A percentile compares a stretch with the other conserved stretches of the same genome.
phyloP scores from a whole-genome alignment of 306 rosid genomes.

The Trifolium repens region DNA sequence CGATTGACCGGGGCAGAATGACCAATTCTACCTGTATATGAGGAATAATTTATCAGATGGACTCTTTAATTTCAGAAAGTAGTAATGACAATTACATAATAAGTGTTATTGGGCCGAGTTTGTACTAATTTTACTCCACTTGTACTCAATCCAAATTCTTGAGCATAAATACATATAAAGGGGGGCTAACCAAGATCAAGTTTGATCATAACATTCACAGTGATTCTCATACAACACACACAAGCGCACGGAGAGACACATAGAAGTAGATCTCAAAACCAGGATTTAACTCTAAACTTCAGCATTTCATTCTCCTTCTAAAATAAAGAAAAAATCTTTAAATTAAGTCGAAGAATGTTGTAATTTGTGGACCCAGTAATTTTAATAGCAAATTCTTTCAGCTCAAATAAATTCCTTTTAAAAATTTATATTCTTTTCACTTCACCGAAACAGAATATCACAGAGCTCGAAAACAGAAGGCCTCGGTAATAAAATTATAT shows the following conservation, averaged over 20 bases:
- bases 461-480: no score
- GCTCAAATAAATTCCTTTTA: no score
- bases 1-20: conserved; percentile 81
- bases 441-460: no score
- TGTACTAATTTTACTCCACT: background rate
- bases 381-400: no score
- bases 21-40: conserved; percentile 87
- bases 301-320: background rate
- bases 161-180: conserved; percentile 37
- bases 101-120: conserved; percentile 2
- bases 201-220: conserved; percentile 3
- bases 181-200: conserved; percentile 11
- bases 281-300: background rate
- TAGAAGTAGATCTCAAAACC: background rate
- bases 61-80: conserved; percentile 29
- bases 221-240: background rate
- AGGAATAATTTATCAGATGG: conserved; percentile 17
- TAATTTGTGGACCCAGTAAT: no score
- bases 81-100: background rate
- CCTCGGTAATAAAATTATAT: no score
- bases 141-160: conserved; percentile 22
- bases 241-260: background rate
- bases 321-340: background rate
- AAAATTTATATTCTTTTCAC: no score
- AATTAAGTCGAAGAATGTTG: background rate